These are phyloP conservation scores for Termitomyces sp. DNA, from an alignment of 768 basidiomycete species.

Conservation along the genomic window DNA sequence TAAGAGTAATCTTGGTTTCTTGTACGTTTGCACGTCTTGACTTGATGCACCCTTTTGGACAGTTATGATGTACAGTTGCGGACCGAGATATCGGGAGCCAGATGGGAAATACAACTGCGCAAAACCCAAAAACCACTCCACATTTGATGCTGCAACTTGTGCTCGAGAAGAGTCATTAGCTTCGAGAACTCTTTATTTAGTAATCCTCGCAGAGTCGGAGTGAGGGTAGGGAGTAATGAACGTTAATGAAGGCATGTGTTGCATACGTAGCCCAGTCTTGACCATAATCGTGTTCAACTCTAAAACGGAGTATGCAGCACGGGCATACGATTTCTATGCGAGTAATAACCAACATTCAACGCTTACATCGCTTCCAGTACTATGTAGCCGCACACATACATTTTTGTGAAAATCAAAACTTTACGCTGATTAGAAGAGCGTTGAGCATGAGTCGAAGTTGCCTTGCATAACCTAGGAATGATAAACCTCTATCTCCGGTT, in stretches of 20 bases:
- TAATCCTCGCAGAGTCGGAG: neutral
- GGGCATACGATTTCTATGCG: neutral
- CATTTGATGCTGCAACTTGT: neutral
- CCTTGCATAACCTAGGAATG: neutral
- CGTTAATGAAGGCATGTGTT: neutral
- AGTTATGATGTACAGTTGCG: neutral
- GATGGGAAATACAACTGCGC: neutral
- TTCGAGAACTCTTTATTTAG: neutral
- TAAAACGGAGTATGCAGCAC: neutral
- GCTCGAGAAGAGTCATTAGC: neutral
- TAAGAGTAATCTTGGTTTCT: conserved; percentile 12
- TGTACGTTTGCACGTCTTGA: conserved; percentile 15
- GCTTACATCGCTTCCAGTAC: neutral
- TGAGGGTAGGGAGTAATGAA: neutral
- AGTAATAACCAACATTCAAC: neutral
- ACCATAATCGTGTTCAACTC: neutral
- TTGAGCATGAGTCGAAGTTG: neutral
- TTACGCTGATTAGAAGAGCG: neutral
- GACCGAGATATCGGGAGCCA: conserved; percentile 6
- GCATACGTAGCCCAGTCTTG: neutral
- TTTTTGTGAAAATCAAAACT: neutral
- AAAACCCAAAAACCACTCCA: neutral
- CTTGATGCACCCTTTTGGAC: conserved; percentile 8
- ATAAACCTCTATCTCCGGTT: neutral
- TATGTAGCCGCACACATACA: neutral